These are phyloP conservation scores for Tympanopsis confertula DNA, from an alignment of 2,329 filamentous ascomycete species.

Conservation along the genomic window DNA sequence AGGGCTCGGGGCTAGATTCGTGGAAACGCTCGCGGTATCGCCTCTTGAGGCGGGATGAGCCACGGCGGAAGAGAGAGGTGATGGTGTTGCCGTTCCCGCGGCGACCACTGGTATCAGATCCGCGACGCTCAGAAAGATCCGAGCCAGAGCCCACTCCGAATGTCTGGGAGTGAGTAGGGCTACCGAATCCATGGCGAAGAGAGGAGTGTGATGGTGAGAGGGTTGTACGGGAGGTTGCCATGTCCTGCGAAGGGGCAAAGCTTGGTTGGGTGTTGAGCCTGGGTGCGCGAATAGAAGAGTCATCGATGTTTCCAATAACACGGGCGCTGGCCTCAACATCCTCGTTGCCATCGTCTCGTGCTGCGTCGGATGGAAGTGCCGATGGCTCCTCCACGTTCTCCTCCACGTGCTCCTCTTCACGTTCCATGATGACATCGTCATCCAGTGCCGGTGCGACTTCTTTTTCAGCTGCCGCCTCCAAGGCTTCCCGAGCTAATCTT, in stretches of 20 bases:
- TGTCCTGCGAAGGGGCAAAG: not conserved
- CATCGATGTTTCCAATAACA: not conserved
- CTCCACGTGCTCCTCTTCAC: no score
- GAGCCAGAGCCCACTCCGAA: not conserved
- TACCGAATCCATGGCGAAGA: not conserved
- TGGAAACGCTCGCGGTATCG: constrained; percentile 1
- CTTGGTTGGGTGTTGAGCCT: not conserved
- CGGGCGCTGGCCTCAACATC: not conserved
- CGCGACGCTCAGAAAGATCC: not conserved
- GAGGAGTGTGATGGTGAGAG: not conserved
- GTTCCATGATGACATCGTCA: not conserved
- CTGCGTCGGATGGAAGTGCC: not conserved
- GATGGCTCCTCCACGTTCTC: not conserved
- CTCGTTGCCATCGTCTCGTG: not conserved
- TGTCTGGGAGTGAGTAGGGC: not conserved
- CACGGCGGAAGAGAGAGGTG: not conserved
- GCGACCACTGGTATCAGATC: not conserved
- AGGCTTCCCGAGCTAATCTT: no score
- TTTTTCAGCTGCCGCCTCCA: not conserved
- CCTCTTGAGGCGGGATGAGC: not conserved
- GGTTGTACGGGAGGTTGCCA: not conserved
- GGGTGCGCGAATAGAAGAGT: not conserved
- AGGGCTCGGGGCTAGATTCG: not conserved
- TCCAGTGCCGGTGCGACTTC: not conserved
- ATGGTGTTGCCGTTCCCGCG: not conserved